phyloP scores from a whole-genome alignment of 805 yeast species.

The Candida verbasci region DNA sequence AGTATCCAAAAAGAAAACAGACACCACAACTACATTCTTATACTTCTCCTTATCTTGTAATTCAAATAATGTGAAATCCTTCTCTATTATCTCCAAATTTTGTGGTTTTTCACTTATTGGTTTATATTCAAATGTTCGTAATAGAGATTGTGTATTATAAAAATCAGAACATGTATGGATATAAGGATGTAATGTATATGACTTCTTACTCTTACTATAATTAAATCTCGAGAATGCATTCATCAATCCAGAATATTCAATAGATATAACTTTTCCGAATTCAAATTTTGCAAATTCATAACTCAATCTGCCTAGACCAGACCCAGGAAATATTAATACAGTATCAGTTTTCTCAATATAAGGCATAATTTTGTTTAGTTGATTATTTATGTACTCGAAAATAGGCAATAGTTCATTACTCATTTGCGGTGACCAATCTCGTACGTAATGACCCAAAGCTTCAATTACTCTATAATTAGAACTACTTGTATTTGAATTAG shows the following conservation, averaged over 20 bases:
- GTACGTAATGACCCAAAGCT: constrained; percentile 65
- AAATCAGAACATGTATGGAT: constrained; percentile 48
- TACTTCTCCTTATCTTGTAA: constrained; percentile 20
- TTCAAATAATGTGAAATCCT: constrained; percentile 60
- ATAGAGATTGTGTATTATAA: constrained; percentile 12
- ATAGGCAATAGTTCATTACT: constrained; percentile 41
- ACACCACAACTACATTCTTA: constrained; percentile 48
- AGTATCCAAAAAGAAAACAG: constrained; percentile 84
- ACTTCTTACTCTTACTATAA: constrained; percentile 20
- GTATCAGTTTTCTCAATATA: constrained; percentile 31
- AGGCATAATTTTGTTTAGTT: constrained; percentile 33
- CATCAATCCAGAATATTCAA: constrained; percentile 79
- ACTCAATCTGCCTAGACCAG: constrained; percentile 80
- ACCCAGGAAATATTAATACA: constrained; percentile 74
- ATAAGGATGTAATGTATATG: constrained; percentile 36
- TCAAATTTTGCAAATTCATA: constrained; percentile 47
- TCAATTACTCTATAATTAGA: constrained; percentile 47
- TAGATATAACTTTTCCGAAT: constrained; percentile 55
- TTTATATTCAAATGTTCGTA: constrained; percentile 21
- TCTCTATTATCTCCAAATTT: constrained; percentile 46
- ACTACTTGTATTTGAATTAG: constrained; percentile 2
- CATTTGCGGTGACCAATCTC: constrained; percentile 58
- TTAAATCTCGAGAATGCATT: constrained; percentile 60
- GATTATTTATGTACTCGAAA: constrained; percentile 44
- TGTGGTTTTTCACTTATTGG: constrained; percentile 33